Conservation (phyloP, 2,329 filamentous ascomycete genomes). For the Xylaria sp. region DNA sequence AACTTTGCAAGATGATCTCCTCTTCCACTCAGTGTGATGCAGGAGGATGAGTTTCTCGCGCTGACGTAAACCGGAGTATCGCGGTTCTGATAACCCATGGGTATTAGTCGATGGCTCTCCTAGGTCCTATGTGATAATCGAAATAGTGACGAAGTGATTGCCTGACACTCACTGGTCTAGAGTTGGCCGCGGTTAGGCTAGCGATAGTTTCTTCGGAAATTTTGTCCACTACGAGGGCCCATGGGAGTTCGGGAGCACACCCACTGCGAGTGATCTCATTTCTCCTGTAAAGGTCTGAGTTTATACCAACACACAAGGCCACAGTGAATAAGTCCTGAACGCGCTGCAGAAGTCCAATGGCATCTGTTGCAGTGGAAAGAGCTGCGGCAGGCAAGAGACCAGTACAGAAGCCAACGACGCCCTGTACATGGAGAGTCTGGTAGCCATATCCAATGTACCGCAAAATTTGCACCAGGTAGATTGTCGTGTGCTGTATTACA, state of each 20-base stretch:
- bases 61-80: slow-evolving; percentile 17
- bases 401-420: slow-evolving; percentile 27
- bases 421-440: slow-evolving; percentile 5
- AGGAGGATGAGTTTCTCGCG: slow-evolving; percentile 24
- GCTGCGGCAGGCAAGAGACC: slow-evolving; percentile 29
- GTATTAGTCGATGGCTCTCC: too few species aligned
- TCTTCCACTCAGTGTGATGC: slow-evolving; percentile 32
- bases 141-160: too few species aligned
- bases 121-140: too few species aligned
- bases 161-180: too few species aligned
- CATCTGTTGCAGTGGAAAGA: slow-evolving; percentile 15
- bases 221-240: slow-evolving; percentile 28
- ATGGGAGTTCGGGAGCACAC: slow-evolving; percentile 18
- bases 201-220: slow-evolving; percentile 16
- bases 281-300: slow-evolving; percentile 22
- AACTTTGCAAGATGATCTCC: slow-evolving; percentile 27
- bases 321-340: slow-evolving; percentile 29
- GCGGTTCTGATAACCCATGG: too few species aligned
- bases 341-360: slow-evolving; percentile 26
- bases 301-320: slow-evolving; percentile 24
- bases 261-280: slow-evolving; percentile 12
- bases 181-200: too few species aligned
- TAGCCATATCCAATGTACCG: slow-evolving; percentile 16
- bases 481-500: slow-evolving; percentile 28
- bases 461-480: slow-evolving; percentile 30